Evolutionary conservation across 306 rosid genomes (phyloP).

Genomic region (Vigna hirtella): DNA sequence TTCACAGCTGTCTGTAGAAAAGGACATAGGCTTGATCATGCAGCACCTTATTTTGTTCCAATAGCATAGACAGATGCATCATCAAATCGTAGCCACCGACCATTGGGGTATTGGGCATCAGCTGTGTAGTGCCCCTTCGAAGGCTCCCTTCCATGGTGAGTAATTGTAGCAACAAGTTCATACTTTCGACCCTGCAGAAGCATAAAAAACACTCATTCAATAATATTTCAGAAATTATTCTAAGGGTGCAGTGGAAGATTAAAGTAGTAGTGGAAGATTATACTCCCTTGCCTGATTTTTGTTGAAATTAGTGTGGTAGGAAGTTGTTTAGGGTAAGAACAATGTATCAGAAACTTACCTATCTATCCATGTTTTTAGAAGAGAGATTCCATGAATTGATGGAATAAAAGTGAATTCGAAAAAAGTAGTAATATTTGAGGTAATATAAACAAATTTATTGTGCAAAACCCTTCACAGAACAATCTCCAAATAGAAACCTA

Average conservation of each 20-base stretch:
- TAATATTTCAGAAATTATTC: background rate
- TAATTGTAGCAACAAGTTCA: constrained; percentile 89
- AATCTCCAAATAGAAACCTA: background rate
- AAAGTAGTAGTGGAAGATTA: background rate
- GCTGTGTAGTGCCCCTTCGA: constrained; percentile 98
- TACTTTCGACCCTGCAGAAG: constrained; percentile 82
- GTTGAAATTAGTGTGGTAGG: background rate
- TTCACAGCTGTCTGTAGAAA: constrained; percentile 73
- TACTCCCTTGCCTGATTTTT: background rate
- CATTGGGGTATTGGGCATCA: constrained; percentile 67
- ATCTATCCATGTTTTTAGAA: background rate
- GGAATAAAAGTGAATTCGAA: constrained; percentile 5
- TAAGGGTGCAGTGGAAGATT: background rate
- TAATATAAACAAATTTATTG: constrained; percentile 10
- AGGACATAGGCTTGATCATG: constrained; percentile 95
- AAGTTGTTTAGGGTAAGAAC: background rate
- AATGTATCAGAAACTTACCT: background rate
- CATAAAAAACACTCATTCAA: constrained; percentile 15
- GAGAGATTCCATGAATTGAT: background rate
- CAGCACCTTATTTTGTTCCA: constrained; percentile 72
- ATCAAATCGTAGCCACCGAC: constrained; percentile 88
- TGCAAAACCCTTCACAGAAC: background rate
- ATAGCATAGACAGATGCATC: constrained; percentile 79
- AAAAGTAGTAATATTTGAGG: background rate
- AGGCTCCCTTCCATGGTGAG: constrained; percentile 95